Percentiles rank a stretch among this genome's conserved stretches.
Conservation (phyloP, 768 basidiomycete species). For the Cubamyces sp. region DNA sequence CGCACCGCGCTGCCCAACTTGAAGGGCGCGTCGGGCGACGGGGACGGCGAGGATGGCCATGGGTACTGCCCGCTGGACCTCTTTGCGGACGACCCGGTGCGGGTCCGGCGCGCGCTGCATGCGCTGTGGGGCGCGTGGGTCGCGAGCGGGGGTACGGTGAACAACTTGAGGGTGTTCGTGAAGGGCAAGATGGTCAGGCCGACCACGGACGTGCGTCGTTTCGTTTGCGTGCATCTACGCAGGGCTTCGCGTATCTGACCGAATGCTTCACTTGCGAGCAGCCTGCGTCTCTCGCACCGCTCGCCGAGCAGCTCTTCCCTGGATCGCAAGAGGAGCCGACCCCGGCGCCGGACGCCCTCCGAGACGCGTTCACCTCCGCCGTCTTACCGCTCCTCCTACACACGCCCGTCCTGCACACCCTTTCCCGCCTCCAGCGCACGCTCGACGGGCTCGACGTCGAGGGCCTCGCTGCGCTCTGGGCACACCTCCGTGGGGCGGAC, state of each 20-base stretch:
- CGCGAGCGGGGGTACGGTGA: slow-evolving; percentile 62
- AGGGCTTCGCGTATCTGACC: no score
- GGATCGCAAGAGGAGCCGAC: slow-evolving; percentile 12
- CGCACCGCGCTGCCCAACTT: slow-evolving; percentile 30
- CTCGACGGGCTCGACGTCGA: slow-evolving; percentile 89
- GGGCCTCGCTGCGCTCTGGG: slow-evolving; percentile 53
- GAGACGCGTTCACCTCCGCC: slow-evolving; percentile 53
- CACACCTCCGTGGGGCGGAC: slow-evolving; percentile 11
- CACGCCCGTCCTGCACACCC: slow-evolving; percentile 54
- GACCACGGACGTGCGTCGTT: slow-evolving; percentile 41
- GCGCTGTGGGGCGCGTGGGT: slow-evolving; percentile 78
- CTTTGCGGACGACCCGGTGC: slow-evolving; percentile 68
- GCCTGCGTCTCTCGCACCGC: slow-evolving; percentile 27
- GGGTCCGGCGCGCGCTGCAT: slow-evolving; percentile 67
- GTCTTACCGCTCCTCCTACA: slow-evolving; percentile 52
- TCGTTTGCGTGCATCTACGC: not conserved
- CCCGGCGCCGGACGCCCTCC: slow-evolving; percentile 36
- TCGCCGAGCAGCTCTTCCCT: slow-evolving; percentile 27
- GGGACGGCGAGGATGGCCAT: slow-evolving; percentile 10
- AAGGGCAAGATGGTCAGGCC: slow-evolving; percentile 64
- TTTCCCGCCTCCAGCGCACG: slow-evolving; percentile 68
- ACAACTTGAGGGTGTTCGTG: slow-evolving; percentile 84
- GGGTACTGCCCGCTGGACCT: slow-evolving; percentile 91
- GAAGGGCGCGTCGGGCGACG: slow-evolving; percentile 42
- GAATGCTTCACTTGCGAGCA: not conserved